Base-by-base conservation (phyloP, 2,329 filamentous ascomycete species). In the Aspergillus sp. region DNA sequence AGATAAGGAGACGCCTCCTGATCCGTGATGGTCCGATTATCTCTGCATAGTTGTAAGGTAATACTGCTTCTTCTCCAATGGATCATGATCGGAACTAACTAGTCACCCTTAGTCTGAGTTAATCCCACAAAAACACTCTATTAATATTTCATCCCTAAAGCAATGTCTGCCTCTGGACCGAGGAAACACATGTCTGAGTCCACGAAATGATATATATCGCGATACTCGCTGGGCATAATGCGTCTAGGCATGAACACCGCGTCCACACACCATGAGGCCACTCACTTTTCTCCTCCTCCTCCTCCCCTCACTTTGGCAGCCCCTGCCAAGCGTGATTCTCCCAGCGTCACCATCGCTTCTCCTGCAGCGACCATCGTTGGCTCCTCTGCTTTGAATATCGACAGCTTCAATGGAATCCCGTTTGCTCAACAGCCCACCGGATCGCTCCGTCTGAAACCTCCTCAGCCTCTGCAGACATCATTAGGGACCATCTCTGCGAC, bases 361-460 rank as follows among this genome's bases (percentile, higher is more conserved):
- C 63, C 64, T 6, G 12, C 52, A 35, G 82, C 79, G 32, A 83
- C 76, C 5, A 67, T 86, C 30, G 60, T 62, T 12, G 64, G 61
- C 7, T 53, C 32, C 44, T 65, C 52, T 46, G 58, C 63, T 2
- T 55, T 38, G 3, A 64, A 66, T 27, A 74, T 88, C 13, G 86
- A 91, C 45, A 78, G 73, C 27, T 90, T 88, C 69, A 81, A 77
- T 43, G 86, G 83, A 19, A 88, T 93, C 44, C 87, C 86, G 3
- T 93, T 82, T 57, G 86, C 86, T 2, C 72, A 87, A 48, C 76
- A 85, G 1, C 87, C 87, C 0, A 73, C 78, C 0, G 85, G 83
- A 0, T 61, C 72, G 3, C 70, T 88, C 26, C 81, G 88, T 11
- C 75, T 93, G 30, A 83, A 78, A 58, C 83, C 85, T 6, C 88